These are phyloP conservation scores for Pseudonitzschia pungens DNA, from an alignment of 108 stramenopile genomes.

Conservation along the genomic window DNA sequence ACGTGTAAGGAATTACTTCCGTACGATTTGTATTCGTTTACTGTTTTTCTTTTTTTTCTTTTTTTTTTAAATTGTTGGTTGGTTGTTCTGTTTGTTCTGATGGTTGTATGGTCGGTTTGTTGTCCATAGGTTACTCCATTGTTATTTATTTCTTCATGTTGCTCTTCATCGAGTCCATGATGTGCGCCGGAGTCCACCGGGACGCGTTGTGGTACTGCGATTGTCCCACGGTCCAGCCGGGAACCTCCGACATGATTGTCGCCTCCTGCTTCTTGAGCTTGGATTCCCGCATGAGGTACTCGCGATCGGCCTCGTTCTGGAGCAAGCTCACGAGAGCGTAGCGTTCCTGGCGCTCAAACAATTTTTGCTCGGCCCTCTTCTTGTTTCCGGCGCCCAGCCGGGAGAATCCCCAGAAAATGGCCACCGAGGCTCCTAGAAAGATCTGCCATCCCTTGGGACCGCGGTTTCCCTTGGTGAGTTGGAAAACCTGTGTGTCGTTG, in stretches of 20 bases:
- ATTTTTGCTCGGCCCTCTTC: conserved; percentile 54
- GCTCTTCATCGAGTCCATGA: conserved; percentile 41
- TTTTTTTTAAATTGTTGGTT: no score
- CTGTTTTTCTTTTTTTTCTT: no score
- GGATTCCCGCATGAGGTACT: conserved; percentile 70
- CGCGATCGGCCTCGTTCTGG: conserved; percentile 83
- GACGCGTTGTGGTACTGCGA: conserved; percentile 37
- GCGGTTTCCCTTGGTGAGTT: conserved; percentile 40
- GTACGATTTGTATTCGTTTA: no score
- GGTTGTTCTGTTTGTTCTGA: not conserved
- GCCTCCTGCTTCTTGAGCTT: conserved; percentile 58
- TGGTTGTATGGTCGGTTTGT: no score
- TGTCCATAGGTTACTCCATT: no score
- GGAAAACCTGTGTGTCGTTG: not conserved
- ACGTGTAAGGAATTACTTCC: no score
- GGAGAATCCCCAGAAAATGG: conserved; percentile 77
- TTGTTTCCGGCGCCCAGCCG: conserved; percentile 69
- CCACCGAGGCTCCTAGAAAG: conserved; percentile 60
- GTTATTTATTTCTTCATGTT: conserved; percentile 44
- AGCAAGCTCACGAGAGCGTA: conserved; percentile 71
- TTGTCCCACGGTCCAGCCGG: conserved; percentile 67
- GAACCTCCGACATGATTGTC: conserved; percentile 80
- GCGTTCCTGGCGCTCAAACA: conserved; percentile 75
- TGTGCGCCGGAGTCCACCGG: conserved; percentile 46
- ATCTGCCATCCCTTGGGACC: conserved; percentile 85